phyloP scores from a whole-genome alignment of 1,284 basidiomycete genomes.

The Puccinia coronata region DNA sequence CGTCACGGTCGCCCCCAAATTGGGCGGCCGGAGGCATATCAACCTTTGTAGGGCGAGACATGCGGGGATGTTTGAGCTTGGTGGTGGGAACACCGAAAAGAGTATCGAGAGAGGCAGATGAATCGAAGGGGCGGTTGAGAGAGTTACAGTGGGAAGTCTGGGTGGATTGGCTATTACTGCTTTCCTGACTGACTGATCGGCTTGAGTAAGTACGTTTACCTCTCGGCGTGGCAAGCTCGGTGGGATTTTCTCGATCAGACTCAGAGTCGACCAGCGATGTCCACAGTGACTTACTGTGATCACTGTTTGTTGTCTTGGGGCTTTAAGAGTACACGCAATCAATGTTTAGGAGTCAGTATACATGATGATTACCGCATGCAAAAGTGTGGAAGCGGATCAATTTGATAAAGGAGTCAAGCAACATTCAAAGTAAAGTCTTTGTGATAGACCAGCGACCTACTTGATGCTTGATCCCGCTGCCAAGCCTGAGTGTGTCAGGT shows the following conservation, averaged over 20 bases:
- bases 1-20: slow-evolving; percentile 11
- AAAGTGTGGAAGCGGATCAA: not conserved
- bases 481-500: not conserved
- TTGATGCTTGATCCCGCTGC: not conserved
- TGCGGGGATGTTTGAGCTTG: slow-evolving; percentile 15
- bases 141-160: not conserved
- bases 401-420: not conserved
- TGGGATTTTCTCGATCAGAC: slow-evolving; percentile 12
- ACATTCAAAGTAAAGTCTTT: not conserved
- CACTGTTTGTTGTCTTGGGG: not conserved
- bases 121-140: slow-evolving; percentile 23
- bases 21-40: slow-evolving; percentile 21
- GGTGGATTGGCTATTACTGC: slow-evolving; percentile 15
- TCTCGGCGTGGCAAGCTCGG: slow-evolving; percentile 12
- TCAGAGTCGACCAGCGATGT: slow-evolving; percentile 16
- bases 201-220: not conserved
- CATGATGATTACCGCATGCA: not conserved
- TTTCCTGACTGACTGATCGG: slow-evolving; percentile 33
- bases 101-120: slow-evolving; percentile 38
- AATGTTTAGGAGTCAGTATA: not conserved
- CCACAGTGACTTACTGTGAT: slow-evolving; percentile 16
- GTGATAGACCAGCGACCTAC: not conserved
- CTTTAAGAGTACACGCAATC: not conserved
- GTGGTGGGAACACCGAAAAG: slow-evolving; percentile 43
- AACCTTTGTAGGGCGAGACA: slow-evolving; percentile 44